Percentiles rank a stretch among this genome's conserved stretches.
Evolutionary conservation across 768 basidiomycete genomes (phyloP).

Genomic region (Tulasnella sp.): DNA sequence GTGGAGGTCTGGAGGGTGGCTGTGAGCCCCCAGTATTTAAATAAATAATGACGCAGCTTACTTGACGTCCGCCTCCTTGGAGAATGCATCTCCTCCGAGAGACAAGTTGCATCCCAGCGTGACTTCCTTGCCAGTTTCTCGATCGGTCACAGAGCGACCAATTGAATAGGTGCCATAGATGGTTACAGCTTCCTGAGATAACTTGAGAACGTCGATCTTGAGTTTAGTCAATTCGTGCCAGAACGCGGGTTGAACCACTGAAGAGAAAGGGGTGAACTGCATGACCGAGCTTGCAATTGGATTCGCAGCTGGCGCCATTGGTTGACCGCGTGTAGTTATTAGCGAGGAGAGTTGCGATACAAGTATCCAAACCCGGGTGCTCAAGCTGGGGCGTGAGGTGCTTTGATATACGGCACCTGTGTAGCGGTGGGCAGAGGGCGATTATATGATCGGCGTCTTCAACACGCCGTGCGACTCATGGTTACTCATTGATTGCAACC

Average conservation of each 20-base stretch:
- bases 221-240: constrained; percentile 83
- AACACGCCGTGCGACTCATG: too few species aligned
- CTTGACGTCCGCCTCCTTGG: constrained; percentile 32
- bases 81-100: constrained; percentile 55
- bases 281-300: constrained; percentile 30
- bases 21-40: not conserved
- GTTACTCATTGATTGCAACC: too few species aligned
- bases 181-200: constrained; percentile 60
- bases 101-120: constrained; percentile 56
- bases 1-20: constrained; percentile 26
- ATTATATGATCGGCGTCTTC: too few species aligned
- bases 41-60: constrained; percentile 25
- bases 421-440: too few species aligned
- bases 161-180: constrained; percentile 57
- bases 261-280: constrained; percentile 82
- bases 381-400: too few species aligned
- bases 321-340: too few species aligned
- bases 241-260: constrained; percentile 79
- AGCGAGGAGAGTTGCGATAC: too few species aligned
- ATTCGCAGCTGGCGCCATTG: too few species aligned
- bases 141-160: constrained; percentile 61
- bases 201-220: constrained; percentile 83
- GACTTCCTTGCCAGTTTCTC: constrained; percentile 64
- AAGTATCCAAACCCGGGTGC: too few species aligned
- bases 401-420: too few species aligned